Evolutionary conservation across 352 stramenopile species (phyloP).

Genomic region (Peronospora destructor): DNA sequence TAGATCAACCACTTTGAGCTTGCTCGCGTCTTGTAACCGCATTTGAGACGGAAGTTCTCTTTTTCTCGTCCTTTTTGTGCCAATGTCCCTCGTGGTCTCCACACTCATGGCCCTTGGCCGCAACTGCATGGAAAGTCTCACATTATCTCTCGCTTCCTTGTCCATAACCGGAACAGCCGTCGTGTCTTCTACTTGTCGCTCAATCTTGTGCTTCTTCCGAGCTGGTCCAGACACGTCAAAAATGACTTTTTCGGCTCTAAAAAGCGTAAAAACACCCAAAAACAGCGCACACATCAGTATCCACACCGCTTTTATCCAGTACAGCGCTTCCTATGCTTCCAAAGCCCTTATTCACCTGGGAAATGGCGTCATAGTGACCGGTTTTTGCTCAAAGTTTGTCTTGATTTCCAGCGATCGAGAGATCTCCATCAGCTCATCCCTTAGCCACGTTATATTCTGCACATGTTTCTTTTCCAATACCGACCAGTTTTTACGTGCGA

Average conservation of each 20-base stretch:
- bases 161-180: neutral
- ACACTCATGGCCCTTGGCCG: conserved; percentile 1
- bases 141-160: conserved; percentile 1
- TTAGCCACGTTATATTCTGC: conserved; percentile 41
- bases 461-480: conserved; percentile 41
- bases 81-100: conserved; percentile 1
- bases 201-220: conserved; percentile 26
- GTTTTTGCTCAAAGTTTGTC: conserved; percentile 32
- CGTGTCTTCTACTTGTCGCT: neutral
- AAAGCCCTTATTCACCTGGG: conserved; percentile 9
- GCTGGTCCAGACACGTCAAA: neutral
- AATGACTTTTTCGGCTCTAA: conserved; percentile 8
- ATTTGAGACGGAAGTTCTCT: conserved; percentile 23
- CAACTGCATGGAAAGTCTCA: conserved; percentile 13
- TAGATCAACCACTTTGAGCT: conserved; percentile 49
- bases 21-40: conserved; percentile 14
- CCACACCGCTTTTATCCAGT: neutral
- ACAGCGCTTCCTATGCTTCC: neutral
- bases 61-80: conserved; percentile 30
- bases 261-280: neutral
- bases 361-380: conserved; percentile 12
- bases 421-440: conserved; percentile 43
- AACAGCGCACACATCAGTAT: neutral
- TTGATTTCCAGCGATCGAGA: conserved; percentile 44
- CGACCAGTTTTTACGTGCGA: conserved; percentile 48